Base-by-base conservation (phyloP, 2,329 filamentous ascomycete species). In the Trichophyton schoenleinii region DNA sequence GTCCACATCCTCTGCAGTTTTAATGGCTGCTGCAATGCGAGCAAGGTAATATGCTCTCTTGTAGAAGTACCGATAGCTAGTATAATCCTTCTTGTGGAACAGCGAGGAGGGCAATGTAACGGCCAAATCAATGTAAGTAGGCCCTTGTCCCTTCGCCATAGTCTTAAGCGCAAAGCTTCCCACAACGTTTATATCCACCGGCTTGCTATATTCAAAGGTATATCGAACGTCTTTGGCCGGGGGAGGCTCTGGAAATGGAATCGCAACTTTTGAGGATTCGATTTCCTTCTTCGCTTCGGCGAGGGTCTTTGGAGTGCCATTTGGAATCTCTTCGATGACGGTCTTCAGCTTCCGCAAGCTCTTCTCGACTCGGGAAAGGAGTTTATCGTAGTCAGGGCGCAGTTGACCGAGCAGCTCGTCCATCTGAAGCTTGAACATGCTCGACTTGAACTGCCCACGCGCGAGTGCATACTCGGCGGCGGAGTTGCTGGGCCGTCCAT, bases 21-120 rank as follows among this genome's bases (percentile, higher is more conserved):
- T 83, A 59, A 97, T 77, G 3, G 82, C 84, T 34, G 83, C 84
- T 13, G 90, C 85, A 61, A 97, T 78, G 65, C 88, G 89, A 38
- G 91, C 89, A 58, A 97, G 77, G 70, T 95, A 97, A 74, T 92
- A 97, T 11, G 94, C 88, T 65, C 91, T 81, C 69, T 96, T 95
- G 76, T 96, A 91, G 70, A 96, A 96, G 75, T 95, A 97, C 64
- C 94, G 84, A 78, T 94, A 82, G 72, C 96, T 91, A 58, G 91
- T 80, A 71, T 92, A 96, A 74, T 99, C 94, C 75, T 97, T 97
- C 52, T 95, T 89, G 70, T 96, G 90, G 68, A 97, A 91, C 11
- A 96, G 75, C 0, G 81, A 76, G 62, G 78, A 67, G 3, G 94
- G 92, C 84, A 99, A 95, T 57, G 88, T 87, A 15, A 95, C 84